phyloP scores from a whole-genome alignment of 1,284 basidiomycete species.

The Gomphus sp. region DNA sequence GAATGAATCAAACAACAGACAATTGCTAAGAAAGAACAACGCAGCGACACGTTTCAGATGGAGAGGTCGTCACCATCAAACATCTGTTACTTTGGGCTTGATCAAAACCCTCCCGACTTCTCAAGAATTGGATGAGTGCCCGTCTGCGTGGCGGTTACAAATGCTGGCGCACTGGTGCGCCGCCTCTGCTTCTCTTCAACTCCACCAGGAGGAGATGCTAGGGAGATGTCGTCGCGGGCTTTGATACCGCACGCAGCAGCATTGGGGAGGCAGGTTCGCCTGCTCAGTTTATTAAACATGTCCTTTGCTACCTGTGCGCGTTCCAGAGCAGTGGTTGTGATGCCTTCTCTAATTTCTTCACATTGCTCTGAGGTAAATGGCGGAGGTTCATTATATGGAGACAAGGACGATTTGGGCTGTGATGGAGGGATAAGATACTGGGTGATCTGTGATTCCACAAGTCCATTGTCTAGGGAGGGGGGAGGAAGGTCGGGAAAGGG shows the following conservation, averaged over 20 bases:
- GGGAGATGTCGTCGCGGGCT: not conserved
- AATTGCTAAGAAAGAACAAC: not conserved
- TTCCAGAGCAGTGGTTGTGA: not conserved
- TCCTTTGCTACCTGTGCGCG: not conserved
- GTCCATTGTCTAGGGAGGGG: constrained; percentile 26
- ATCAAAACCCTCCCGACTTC: constrained; percentile 2
- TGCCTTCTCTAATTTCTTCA: not conserved
- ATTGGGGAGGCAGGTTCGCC: not conserved
- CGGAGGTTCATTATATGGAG: constrained; percentile 39
- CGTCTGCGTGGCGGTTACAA: not conserved
- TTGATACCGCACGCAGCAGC: not conserved
- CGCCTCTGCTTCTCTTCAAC: not conserved
- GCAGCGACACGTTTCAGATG: not conserved
- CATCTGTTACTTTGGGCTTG: not conserved
- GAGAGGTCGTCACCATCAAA: not conserved
- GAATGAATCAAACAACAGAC: too few species aligned
- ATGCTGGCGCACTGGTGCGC: not conserved
- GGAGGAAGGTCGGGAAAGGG: constrained; percentile 17
- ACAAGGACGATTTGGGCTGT: constrained; percentile 32
- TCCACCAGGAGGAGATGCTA: not conserved
- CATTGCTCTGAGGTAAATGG: not conserved
- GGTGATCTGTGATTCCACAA: constrained; percentile 36
- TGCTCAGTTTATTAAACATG: constrained; percentile 2
- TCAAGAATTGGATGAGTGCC: not conserved
- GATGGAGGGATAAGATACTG: constrained; percentile 38